Conservation (phyloP, 1,284 basidiomycete species). For the Stereum hirsutum region DNA sequence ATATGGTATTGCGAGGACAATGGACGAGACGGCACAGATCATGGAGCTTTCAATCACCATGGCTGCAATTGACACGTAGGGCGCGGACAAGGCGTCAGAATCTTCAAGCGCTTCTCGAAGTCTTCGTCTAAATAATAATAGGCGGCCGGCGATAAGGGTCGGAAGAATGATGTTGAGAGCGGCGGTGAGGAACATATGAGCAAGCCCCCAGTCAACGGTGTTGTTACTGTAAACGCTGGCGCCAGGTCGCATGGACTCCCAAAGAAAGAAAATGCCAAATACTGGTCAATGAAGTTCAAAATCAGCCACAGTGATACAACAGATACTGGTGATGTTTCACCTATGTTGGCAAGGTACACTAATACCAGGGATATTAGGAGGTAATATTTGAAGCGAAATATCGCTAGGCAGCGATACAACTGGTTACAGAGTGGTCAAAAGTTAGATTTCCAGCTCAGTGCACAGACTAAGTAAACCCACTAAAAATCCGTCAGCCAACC, state of each 20-base stretch:
- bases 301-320: not conserved
- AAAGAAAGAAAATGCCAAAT: constrained; percentile 2
- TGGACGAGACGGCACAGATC: not conserved
- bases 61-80: not conserved
- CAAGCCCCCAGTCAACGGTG: constrained; percentile 14
- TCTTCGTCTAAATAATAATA: constrained; percentile 2
- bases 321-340: not conserved
- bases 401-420: not conserved
- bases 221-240: constrained; percentile 14
- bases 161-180: constrained; percentile 12
- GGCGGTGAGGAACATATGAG: constrained; percentile 25
- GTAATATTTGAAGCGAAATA: not conserved
- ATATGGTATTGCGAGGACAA: not conserved
- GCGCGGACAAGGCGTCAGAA: not conserved
- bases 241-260: constrained; percentile 11
- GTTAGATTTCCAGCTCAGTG: not conserved
- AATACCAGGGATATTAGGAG: not conserved
- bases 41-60: constrained; percentile 1
- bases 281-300: not conserved
- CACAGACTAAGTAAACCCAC: not conserved
- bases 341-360: not conserved
- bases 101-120: not conserved
- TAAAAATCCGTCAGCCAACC: not conserved
- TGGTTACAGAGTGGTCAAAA: not conserved
- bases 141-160: constrained; percentile 3